Evolutionary conservation across 129 eudicot genomes (phyloP), one percentile per base, ranked within the genome.

Genomic region (Arctium minus): DNA sequence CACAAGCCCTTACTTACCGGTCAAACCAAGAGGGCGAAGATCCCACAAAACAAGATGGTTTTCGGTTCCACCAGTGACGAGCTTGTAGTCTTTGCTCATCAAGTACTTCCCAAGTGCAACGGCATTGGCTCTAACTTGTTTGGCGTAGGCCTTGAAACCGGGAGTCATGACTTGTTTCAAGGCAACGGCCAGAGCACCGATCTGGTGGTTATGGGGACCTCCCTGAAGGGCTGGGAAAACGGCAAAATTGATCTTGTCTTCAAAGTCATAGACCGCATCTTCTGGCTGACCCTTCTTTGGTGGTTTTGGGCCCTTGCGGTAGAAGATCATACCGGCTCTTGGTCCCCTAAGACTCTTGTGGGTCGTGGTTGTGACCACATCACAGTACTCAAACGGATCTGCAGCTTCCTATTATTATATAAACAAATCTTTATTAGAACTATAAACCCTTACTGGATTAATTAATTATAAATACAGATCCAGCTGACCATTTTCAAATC

Each of bases 311-410:
- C 98, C 99, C 86, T 93, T 96, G 36, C 98, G 81, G 92, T 93
- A 96, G 92, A 96, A 96, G 86, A 96, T 96, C 99, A 96, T 96
- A 72, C 99, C 99, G 36, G 97, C 95, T 82, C 99, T 83, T 5
- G 99, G 99, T 27, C 99, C 99, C 86, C 99, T 92, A 44, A 96
- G 88, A 82, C 97, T 91, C 96, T 96, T 96, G 94, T 96, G 99
- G n/a, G 99, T 96, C 11, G 99, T 96, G 79, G 99, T 96, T 22
- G 99, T 96, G 65, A 96, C 99, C 67, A 96, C 75, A 84, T 96
- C 99, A 80, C 99, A 96, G 86, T 88, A 96, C 88, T 96, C 99
- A 29, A 96, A 96, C 0, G 98, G 99, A 86, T 94, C 92, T 30
- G 97, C 97, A 79, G 98, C 99, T 93, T 96, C 99, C 98, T 96